Evolutionary conservation across 2,329 filamentous ascomycete species (phyloP).

Genomic region (Alternaria atra): DNA sequence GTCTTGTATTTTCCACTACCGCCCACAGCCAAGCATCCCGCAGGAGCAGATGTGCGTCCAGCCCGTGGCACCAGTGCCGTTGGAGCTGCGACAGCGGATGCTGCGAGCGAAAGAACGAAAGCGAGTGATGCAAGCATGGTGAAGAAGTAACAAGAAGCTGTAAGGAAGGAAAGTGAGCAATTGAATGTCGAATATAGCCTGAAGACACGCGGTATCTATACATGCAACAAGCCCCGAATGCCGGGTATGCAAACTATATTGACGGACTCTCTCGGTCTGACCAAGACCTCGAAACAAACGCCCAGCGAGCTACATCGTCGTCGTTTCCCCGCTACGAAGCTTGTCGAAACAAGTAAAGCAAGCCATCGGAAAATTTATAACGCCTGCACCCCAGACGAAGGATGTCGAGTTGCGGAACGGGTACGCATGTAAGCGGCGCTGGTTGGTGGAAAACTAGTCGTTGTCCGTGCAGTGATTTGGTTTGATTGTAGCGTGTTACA

Average conservation of each 20-base stretch:
- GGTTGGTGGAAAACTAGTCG: constrained; percentile 22
- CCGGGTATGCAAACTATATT: not conserved
- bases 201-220: constrained; percentile 2
- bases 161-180: not conserved
- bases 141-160: constrained; percentile 2
- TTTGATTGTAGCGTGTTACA: constrained; percentile 25
- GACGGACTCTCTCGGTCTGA: not conserved
- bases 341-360: constrained; percentile 2
- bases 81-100: constrained; percentile 34
- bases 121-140: constrained; percentile 28
- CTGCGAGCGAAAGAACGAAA: constrained; percentile 33
- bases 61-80: constrained; percentile 30
- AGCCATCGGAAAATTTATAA: constrained; percentile 16
- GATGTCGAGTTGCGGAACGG: constrained; percentile 3
- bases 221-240: not conserved
- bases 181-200: not conserved
- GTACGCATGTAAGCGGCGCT: not conserved
- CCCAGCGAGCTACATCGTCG: not conserved
- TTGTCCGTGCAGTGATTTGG: not conserved
- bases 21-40: constrained; percentile 62
- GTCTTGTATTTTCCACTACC: constrained; percentile 56
- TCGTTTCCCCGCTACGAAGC: constrained; percentile 4
- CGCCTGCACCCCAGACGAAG: constrained; percentile 14
- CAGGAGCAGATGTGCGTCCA: constrained; percentile 57
- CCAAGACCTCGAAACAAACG: not conserved